Evolutionary conservation across 768 basidiomycete genomes (phyloP).

Genomic region (Rhodotorula sphaerocarpa): DNA sequence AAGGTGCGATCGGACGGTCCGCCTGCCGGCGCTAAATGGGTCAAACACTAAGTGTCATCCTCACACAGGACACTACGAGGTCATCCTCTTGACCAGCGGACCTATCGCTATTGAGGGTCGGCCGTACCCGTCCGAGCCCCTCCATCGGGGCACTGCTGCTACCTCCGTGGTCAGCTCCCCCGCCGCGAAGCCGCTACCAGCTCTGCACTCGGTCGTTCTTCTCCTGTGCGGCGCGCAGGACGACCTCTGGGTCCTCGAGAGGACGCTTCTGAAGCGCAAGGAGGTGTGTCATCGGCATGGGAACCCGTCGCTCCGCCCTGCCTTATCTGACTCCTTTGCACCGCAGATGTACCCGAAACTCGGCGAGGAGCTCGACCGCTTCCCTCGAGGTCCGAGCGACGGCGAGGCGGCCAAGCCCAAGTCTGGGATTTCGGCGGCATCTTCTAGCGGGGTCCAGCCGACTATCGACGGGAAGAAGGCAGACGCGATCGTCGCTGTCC

Average conservation of each 20-base stretch:
- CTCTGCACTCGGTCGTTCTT: background rate
- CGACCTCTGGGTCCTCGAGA: background rate
- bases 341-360: background rate
- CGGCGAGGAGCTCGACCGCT: no score
- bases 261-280: background rate
- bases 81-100: no score
- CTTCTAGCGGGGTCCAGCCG: no score
- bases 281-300: background rate
- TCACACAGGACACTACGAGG: no score
- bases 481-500: background rate
- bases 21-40: no score
- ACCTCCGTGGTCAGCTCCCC: background rate
- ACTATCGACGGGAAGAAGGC: no score
- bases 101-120: background rate
- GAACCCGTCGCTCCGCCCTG: no score
- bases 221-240: background rate
- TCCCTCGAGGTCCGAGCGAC: background rate
- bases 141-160: background rate
- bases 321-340: background rate
- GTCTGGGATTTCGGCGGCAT: no score
- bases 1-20: no score
- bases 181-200: rapidly evolving
- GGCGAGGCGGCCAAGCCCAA: no score
- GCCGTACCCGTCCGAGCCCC: background rate
- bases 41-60: no score